These are phyloP conservation scores for Aureobasidium melanogenum DNA, from an alignment of 2,329 filamentous ascomycete species.

Conservation along the genomic window DNA sequence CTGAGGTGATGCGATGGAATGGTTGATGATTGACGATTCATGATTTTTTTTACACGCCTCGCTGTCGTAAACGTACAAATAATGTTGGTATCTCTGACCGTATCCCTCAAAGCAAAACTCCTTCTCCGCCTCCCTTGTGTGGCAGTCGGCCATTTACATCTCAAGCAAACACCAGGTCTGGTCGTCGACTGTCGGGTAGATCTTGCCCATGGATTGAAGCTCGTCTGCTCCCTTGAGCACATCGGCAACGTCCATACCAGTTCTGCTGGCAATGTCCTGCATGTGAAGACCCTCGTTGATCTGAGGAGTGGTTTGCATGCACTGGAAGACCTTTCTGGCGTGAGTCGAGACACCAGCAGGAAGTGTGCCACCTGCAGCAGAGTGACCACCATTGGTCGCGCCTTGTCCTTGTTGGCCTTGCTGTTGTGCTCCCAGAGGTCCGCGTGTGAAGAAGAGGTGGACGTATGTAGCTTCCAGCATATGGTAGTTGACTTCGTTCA, in stretches of 20 bases:
- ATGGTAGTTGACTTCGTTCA: conserved; percentile 91
- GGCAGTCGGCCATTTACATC: conserved; percentile 32
- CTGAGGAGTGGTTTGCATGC: conserved; percentile 57
- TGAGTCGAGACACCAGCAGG: conserved; percentile 42
- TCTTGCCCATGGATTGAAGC: conserved; percentile 60
- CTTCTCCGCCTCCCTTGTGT: not conserved
- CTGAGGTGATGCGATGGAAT: not conserved
- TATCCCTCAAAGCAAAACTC: not conserved
- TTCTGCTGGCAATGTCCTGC: conserved; percentile 60
- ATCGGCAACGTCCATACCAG: conserved; percentile 58
- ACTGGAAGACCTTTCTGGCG: conserved; percentile 63
- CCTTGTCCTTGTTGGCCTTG: conserved; percentile 18
- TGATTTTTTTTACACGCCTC: not conserved
- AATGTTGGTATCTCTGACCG: not conserved
- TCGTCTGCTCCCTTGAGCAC: conserved; percentile 75
- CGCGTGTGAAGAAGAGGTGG: conserved; percentile 74
- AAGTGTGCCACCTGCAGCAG: conserved; percentile 22
- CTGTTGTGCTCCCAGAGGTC: conserved; percentile 40
- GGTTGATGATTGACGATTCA: conserved; percentile 5
- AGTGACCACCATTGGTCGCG: conserved; percentile 28
- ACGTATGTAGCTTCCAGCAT: conserved; percentile 82
- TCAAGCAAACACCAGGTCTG: conserved; percentile 84
- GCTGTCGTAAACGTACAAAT: conserved; percentile 1
- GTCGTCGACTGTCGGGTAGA: conserved; percentile 90
- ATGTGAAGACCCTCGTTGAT: conserved; percentile 78